Conservation (phyloP, 768 basidiomycete genomes). For the Trametes villosa region DNA sequence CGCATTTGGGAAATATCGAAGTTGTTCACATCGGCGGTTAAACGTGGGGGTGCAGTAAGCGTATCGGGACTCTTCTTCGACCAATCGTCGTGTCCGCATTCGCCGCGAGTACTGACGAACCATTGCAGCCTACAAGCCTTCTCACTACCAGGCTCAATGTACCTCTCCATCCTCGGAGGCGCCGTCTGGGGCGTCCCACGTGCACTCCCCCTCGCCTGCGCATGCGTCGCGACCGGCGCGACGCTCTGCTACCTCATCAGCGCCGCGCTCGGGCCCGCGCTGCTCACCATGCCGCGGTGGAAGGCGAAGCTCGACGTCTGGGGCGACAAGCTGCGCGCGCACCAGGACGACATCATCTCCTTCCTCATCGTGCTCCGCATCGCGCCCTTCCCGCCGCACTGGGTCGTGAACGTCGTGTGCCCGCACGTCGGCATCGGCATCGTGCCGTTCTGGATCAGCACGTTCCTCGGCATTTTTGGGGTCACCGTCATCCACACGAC, state of each 20-base stretch:
- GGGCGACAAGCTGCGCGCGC: slow-evolving; percentile 75
- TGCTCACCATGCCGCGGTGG: slow-evolving; percentile 86
- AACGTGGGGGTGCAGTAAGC: neutral
- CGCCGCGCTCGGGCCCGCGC: slow-evolving; percentile 88
- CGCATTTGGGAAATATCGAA: neutral
- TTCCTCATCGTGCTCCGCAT: slow-evolving; percentile 96
- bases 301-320: slow-evolving; percentile 81
- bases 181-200: slow-evolving; percentile 91
- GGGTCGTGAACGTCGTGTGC: slow-evolving; percentile 92
- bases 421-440: slow-evolving; percentile 91
- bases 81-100: neutral
- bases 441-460: slow-evolving; percentile 86
- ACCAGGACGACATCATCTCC: slow-evolving; percentile 84
- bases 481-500: slow-evolving; percentile 94
- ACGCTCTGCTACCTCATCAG: slow-evolving; percentile 92
- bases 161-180: slow-evolving; percentile 93
- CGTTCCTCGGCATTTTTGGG: slow-evolving; percentile 89
- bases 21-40: neutral
- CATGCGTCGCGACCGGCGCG: slow-evolving; percentile 90
- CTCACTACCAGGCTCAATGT: slow-evolving; percentile 97
- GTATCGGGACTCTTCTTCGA: neutral
- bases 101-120: neutral
- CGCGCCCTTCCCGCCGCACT: slow-evolving; percentile 93
- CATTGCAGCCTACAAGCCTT: slow-evolving; percentile 85
- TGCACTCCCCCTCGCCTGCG: slow-evolving; percentile 88